Conservation (phyloP, 495 filamentous ascomycete genomes). For the Podospora didyma region DNA sequence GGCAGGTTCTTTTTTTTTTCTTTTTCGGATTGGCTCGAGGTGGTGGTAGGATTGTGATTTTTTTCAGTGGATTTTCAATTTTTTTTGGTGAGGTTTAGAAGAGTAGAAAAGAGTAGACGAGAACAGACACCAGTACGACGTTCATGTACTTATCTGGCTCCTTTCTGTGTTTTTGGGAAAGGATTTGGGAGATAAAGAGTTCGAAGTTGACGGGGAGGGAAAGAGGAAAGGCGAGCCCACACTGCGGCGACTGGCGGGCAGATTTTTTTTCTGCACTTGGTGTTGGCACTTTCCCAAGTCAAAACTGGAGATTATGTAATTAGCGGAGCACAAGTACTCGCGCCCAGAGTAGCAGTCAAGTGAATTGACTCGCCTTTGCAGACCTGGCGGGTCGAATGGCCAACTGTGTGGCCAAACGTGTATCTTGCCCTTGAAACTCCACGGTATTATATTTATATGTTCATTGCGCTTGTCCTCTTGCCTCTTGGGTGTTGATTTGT, state of each 20-base stretch:
- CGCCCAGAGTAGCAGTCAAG: neutral
- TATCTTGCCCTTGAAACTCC: too few species aligned
- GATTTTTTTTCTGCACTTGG: constrained; percentile 24
- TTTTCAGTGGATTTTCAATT: constrained; percentile 44
- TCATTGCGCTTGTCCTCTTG: too few species aligned
- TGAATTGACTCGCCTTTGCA: too few species aligned
- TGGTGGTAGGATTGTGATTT: constrained; percentile 31
- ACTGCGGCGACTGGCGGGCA: constrained; percentile 25
- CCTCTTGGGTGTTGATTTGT: too few species aligned
- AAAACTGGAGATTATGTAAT: constrained; percentile 13
- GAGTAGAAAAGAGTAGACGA: constrained; percentile 30
- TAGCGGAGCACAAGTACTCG: constrained; percentile 14
- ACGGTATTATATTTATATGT: too few species aligned
- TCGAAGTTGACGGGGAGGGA: constrained; percentile 23
- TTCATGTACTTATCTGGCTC: constrained; percentile 31
- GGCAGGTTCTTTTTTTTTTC: constrained; percentile 21
- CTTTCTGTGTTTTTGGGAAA: constrained; percentile 27
- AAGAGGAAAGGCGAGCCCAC: constrained; percentile 21
- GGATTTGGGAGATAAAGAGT: constrained; percentile 28
- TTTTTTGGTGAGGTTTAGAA: constrained; percentile 45
- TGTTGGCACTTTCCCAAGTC: constrained; percentile 1
- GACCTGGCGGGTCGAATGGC: too few species aligned
- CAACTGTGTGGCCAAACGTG: too few species aligned
- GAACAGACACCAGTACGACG: constrained; percentile 21
- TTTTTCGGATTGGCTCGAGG: constrained; percentile 18